These are phyloP conservation scores for Peronosclerospora sorghi DNA, from an alignment of 352 stramenopile species.

Conservation along the genomic window DNA sequence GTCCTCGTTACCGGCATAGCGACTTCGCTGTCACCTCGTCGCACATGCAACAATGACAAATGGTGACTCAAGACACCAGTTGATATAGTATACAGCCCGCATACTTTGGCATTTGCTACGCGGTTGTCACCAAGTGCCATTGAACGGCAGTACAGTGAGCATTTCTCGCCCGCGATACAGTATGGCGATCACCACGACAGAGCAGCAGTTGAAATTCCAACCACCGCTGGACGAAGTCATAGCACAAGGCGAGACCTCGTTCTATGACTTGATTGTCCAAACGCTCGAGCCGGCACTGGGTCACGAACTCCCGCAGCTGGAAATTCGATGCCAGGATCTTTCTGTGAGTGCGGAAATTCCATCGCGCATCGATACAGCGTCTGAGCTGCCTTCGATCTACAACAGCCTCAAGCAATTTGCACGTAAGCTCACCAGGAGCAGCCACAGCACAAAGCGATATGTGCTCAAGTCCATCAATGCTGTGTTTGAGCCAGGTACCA, in stretches of 20 bases:
- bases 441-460: neutral
- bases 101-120: too few species aligned
- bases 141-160: too few species aligned
- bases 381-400: slow-evolving; percentile 13
- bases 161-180: too few species aligned
- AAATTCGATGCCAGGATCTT: slow-evolving; percentile 24
- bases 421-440: slow-evolving; percentile 1
- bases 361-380: slow-evolving; percentile 2
- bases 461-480: slow-evolving; percentile 25
- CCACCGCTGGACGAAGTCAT: neutral
- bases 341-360: slow-evolving; percentile 1
- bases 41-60: too few species aligned
- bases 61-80: too few species aligned
- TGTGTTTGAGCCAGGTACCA: slow-evolving; percentile 19
- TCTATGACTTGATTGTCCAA: neutral
- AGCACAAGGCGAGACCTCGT: neutral
- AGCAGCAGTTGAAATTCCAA: too few species aligned
- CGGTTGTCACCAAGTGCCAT: too few species aligned
- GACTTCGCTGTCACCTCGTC: too few species aligned
- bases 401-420: slow-evolving; percentile 14
- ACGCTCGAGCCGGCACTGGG: neutral
- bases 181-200: too few species aligned
- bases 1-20: too few species aligned
- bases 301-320: slow-evolving; percentile 5
- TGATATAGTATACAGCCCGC: too few species aligned